Conservation (phyloP, 1,284 basidiomycete genomes). For the Pascua guehoae region DNA sequence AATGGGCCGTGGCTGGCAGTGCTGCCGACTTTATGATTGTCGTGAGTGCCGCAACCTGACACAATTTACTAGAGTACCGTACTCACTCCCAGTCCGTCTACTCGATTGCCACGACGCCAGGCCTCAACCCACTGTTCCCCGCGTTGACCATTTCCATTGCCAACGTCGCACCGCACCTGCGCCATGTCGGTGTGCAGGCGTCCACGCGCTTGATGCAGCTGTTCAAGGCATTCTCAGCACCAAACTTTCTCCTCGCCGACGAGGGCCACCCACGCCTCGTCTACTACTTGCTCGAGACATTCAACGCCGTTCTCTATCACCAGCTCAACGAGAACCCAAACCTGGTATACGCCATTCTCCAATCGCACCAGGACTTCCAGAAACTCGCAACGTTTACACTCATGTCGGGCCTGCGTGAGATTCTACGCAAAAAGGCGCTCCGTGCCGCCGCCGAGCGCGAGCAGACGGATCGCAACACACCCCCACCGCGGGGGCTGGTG, state of each 20-base stretch:
- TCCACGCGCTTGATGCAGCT: conserved; percentile 80
- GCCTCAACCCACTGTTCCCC: conserved; percentile 80
- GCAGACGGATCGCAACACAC: conserved; percentile 12
- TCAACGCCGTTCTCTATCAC: conserved; percentile 75
- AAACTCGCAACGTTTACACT: conserved; percentile 85
- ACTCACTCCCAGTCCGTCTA: conserved; percentile 67
- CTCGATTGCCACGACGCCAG: conserved; percentile 81
- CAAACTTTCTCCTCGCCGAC: conserved; percentile 82
- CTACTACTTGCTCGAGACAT: conserved; percentile 70
- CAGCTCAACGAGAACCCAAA: conserved; percentile 73
- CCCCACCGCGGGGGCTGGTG: conserved; percentile 8
- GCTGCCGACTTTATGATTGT: conserved; percentile 82
- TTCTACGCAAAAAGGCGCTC: conserved; percentile 66
- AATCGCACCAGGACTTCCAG: conserved; percentile 76
- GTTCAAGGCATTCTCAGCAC: conserved; percentile 82
- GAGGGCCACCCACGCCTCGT: conserved; percentile 88
- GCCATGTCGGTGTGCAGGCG: conserved; percentile 72
- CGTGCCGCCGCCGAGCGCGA: conserved; percentile 53
- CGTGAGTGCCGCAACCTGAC: conserved; percentile 55
- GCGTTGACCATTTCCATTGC: conserved; percentile 84
- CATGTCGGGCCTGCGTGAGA: conserved; percentile 73
- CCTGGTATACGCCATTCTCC: conserved; percentile 78
- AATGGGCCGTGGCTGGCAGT: conserved; percentile 69
- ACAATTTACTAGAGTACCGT: too few relatives aligned
- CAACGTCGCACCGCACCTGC: conserved; percentile 82